These are phyloP conservation scores for Tricholoma furcatifolium DNA, from an alignment of 768 basidiomycete species.

Conservation along the genomic window DNA sequence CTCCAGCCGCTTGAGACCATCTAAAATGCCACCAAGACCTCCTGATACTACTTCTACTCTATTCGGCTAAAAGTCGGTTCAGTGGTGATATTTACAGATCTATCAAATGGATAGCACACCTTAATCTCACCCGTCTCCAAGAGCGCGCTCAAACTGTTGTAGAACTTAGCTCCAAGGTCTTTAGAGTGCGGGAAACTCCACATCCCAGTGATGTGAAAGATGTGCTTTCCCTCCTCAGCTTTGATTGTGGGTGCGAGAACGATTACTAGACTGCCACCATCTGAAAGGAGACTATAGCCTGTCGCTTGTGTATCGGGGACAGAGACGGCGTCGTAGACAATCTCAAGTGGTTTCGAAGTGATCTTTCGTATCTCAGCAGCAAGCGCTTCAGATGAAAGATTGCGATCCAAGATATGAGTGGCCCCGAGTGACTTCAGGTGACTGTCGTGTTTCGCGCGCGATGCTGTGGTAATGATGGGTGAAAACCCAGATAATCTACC, in stretches of 20 bases:
- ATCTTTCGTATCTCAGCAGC: conserved; percentile 17
- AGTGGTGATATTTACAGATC: background rate
- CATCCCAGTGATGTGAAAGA: conserved; percentile 4
- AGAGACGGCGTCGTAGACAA: conserved; percentile 33
- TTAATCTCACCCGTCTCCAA: conserved; percentile 13
- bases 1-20: conserved; percentile 35
- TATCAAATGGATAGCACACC: background rate
- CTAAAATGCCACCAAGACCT: conserved; percentile 37
- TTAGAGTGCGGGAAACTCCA: conserved; percentile 8
- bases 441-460: background rate
- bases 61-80: conserved; percentile 29
- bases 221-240: conserved; percentile 12
- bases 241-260: conserved; percentile 21
- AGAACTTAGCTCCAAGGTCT: conserved; percentile 13
- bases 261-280: conserved; percentile 33
- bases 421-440: conserved; percentile 7
- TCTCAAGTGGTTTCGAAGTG: conserved; percentile 16
- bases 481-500: conserved; percentile 37
- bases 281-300: conserved; percentile 35
- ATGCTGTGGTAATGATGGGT: conserved; percentile 29
- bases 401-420: conserved; percentile 28
- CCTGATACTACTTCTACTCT: conserved; percentile 38
- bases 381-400: background rate
- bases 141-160: conserved; percentile 11
- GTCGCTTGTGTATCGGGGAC: conserved; percentile 37